Base-by-base conservation (phyloP, 495 filamentous ascomycete species). In the Aspergillus olivimuriae region DNA sequence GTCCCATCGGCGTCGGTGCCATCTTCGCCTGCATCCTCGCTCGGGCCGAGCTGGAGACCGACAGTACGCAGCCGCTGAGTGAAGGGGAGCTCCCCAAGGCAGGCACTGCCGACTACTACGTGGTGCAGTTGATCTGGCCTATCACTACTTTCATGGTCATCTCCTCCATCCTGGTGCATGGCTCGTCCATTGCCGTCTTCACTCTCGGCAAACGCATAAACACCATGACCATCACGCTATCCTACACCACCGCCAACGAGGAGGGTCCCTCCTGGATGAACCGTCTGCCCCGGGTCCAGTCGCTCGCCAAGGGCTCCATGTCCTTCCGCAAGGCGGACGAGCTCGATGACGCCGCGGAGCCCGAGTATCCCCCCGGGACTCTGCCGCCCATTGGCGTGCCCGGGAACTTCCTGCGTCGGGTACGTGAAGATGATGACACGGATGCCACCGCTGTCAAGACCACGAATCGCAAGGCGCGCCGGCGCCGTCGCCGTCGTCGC, bases 151-250 rank as follows among this genome's bases (percentile, higher is more conserved):
- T 97, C 67, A 71, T 99, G 56, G 89, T 99, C 39, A 86, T 99
- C 31, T 75, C 84, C 4, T 97, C 94, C 4, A 99, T 99, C 48
- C 59, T 96, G 39, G 89, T 99, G 4, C 94, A 99, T 58, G 94
- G 94, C 6, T 96, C 91, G 20, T 99, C 94, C 0, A 87, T 99
- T 58, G 94, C 94, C 7, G 94, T 99, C 10, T 99, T 99, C 57
- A 97, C 94, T 0, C 78, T 99, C 6, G 94, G 94, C 37, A 99
- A 97, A 62, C 92, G 84, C 36, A 97, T 99, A 74, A 97, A 99
- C 65, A 97, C 94, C 2, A 73, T 99, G 47, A 87, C 87, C 9
- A 76, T 99, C 38, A 95, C 92, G 10, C 84, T 97, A 73, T 97
- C 94, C 0, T 97, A 95, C 67, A 97, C 94, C 0, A 73, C 78